phyloP scores from a whole-genome alignment of 129 eudicot species.

The Saussurea involucrata region DNA sequence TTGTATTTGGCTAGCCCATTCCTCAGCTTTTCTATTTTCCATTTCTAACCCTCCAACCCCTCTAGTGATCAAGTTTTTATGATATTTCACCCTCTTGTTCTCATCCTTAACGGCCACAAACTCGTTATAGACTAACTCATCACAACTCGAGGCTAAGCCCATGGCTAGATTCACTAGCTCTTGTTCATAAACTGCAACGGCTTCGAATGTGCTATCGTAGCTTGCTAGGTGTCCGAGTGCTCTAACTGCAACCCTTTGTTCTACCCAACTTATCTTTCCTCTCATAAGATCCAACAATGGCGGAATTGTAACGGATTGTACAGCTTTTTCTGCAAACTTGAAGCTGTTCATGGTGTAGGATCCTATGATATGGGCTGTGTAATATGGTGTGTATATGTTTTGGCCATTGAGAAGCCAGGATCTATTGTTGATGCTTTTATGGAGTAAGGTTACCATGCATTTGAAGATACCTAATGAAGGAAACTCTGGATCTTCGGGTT shows the following conservation, averaged over 20 bases:
- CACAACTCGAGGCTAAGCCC: conserved; percentile 56
- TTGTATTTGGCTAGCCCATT: conserved; percentile 93
- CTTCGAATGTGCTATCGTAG: conserved; percentile 59
- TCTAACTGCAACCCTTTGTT: conserved; percentile 90
- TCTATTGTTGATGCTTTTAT: conserved; percentile 47
- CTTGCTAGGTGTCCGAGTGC: conserved; percentile 93
- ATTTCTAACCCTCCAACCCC: conserved; percentile 66
- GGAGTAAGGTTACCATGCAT: conserved; percentile 63
- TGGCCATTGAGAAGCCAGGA: conserved; percentile 67
- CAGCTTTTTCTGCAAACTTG: conserved; percentile 56
- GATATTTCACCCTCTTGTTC: conserved; percentile 49
- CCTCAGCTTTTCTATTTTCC: conserved; percentile 81
- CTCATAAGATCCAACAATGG: conserved; percentile 72
- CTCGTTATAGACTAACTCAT: conserved; percentile 44
- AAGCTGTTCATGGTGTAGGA: conserved; percentile 76
- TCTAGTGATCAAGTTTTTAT: conserved; percentile 70
- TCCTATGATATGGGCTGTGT: conserved; percentile 86
- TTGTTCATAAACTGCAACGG: conserved; percentile 51
- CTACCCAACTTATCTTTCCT: conserved; percentile 80
- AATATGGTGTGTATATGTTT: conserved; percentile 72
- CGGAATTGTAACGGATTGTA: conserved; percentile 58
- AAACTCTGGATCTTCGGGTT: conserved; percentile 68
- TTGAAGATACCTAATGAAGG: conserved; percentile 77
- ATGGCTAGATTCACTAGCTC: conserved; percentile 57
- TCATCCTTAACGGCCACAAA: conserved; percentile 49